These are phyloP conservation scores for Starmerella davenportii DNA, from an alignment of 805 yeast genomes.

Conservation along the genomic window DNA sequence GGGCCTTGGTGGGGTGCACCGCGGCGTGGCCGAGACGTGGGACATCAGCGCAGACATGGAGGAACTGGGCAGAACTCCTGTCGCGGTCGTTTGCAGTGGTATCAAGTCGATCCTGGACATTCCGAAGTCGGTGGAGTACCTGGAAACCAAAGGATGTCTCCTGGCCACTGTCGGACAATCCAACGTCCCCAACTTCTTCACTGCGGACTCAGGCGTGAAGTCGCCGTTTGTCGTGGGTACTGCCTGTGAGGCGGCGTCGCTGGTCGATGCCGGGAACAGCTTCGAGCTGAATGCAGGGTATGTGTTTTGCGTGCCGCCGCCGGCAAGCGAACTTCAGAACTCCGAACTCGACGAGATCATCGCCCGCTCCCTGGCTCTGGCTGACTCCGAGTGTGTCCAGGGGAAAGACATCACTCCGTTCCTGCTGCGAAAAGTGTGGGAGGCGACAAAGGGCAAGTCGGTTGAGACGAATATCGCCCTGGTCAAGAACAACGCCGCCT, in stretches of 20 bases:
- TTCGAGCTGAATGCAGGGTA: slow-evolving; percentile 48
- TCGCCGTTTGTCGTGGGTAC: slow-evolving; percentile 50
- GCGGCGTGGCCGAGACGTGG: slow-evolving; percentile 55
- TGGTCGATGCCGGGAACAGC: slow-evolving; percentile 30
- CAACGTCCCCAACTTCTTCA: slow-evolving; percentile 62
- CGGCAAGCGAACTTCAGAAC: slow-evolving; percentile 36
- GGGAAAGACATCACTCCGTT: slow-evolving; percentile 77
- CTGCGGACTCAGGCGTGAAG: slow-evolving; percentile 51
- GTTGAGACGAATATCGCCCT: slow-evolving; percentile 55
- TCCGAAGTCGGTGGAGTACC: slow-evolving; percentile 60
- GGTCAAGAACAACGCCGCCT: slow-evolving; percentile 55
- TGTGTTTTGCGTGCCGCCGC: slow-evolving; percentile 68
- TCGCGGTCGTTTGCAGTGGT: slow-evolving; percentile 83
- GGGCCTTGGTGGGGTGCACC: slow-evolving; percentile 82
- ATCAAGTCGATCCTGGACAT: slow-evolving; percentile 77
- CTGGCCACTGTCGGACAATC: slow-evolving; percentile 43
- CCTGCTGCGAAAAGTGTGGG: slow-evolving; percentile 44
- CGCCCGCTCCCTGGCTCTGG: slow-evolving; percentile 38
- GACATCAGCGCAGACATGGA: slow-evolving; percentile 79
- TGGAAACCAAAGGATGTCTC: slow-evolving; percentile 82
- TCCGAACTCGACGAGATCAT: slow-evolving; percentile 38
- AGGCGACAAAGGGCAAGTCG: slow-evolving; percentile 50
- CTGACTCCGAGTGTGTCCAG: slow-evolving; percentile 31
- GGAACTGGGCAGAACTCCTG: slow-evolving; percentile 66
- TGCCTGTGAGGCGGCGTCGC: slow-evolving; percentile 42